Evolutionary conservation across 371 early-diverging fungal genomes (phyloP), one percentile per base, ranked within the genome.

Genomic region (Coemansia sp.): DNA sequence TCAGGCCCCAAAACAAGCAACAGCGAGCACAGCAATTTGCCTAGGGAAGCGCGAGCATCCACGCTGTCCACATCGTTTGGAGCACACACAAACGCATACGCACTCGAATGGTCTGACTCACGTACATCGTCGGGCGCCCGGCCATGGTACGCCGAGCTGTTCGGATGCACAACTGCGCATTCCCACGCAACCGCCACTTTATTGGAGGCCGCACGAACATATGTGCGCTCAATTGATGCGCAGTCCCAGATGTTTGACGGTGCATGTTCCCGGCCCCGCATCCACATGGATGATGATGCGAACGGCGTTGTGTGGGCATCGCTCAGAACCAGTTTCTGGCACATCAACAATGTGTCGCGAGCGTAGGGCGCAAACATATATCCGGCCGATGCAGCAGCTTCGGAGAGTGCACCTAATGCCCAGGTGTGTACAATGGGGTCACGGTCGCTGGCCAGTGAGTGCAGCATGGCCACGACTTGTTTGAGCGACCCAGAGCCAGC

Each of bases 371-470:
- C 92, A 70, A 92, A 97, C 92, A 95, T 93, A 16, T 90, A 79
- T 0, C 97, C 96, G 5, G 96, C 91, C 12, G 94, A 90, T 60
- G 92, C 86, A 12, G 95, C 90, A 0, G 93, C 93, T 80, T 93
- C 83, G 16, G 93, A 89, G 66, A 98, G 83, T 0, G 96, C 88
- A 42, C 90, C 87, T 16, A 97, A 72, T 0, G 97, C 95, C 95
- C 97, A 97, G 1, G 90, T 87, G 74, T 97, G 96, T 3, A 98
- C 97, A 0, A 95, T 82, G 0, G 97, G 94, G 71, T 98, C 94
- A 1, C 93, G 87, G 73, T 98, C 98, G 39, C 90, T 87, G 4
- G 93, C 89, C 21, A 98, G 85, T 0, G 96, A 94, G 7, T 94
- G 86, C 57, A 98, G 79, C 57, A 97, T 89, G 4, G 93, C 94